Base-by-base conservation (phyloP, 805 yeast species). In the Candida arabinofermentans region DNA sequence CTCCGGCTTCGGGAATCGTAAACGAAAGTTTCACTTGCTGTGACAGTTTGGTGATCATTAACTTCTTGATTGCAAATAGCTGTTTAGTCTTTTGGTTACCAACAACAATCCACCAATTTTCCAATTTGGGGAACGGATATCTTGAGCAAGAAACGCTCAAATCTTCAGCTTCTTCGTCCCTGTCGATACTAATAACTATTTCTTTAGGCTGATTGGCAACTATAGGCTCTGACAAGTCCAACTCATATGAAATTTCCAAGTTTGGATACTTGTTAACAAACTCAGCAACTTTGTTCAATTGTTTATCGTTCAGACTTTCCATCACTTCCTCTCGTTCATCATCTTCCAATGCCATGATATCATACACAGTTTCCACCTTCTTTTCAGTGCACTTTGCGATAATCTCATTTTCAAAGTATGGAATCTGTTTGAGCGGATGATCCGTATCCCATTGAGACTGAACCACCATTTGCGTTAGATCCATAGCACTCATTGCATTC, bases 221-320 rank as follows among this genome's bases (percentile, higher is more conserved):
- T n/a, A 77, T 47, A 0, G 68, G 63, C 9, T 69, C 65, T 1
- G 62, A 55, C 18, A 64, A 49, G 17, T 72, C 75, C 4, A 84
- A 39, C 26, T 72, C 69, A 53, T 79, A 82, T 3, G 75, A 66
- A 9, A 83, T 55, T 47, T 91, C 97, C 41, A 93, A 69, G 56
- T 85, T 86, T 12, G 99, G 99, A 61, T 85, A 93, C 47, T 75
- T 78, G 62, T 93, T 93, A 40, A 89, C 95, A 68, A 91, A 93
- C 14, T 78, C 78, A 0, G 97, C 97, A 37, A 91, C 89, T 19
- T 70, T 71, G 30, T 71, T 67, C 51, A 90, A 64, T 46, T 78
- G 66, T 2, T 58, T 59, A 2, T 74, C 77, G 12, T 57, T 59
- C 9, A 69, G 62, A 47, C 82, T 64, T 17, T 75, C 78, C 45